These are phyloP conservation scores for Mucuna pruriens DNA, from an alignment of 306 rosid genomes.

Conservation along the genomic window DNA sequence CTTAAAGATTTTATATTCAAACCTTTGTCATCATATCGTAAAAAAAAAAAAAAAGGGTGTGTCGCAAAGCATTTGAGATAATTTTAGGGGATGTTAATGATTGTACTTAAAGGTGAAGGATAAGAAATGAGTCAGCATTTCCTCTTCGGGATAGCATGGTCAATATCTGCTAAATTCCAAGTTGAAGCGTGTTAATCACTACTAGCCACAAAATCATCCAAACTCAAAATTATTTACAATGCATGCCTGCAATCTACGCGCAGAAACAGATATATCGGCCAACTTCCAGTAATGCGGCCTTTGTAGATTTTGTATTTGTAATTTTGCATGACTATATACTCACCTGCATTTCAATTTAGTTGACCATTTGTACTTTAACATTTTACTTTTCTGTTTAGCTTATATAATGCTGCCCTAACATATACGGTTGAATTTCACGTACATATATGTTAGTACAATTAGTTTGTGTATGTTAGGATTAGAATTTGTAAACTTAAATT, in stretches of 20 bases:
- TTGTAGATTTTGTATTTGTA: constrained; percentile 41
- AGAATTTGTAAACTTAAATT: too few relatives aligned
- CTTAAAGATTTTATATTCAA: too few relatives aligned
- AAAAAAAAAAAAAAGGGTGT: too few relatives aligned
- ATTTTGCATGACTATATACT: constrained; percentile 18
- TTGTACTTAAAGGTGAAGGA: not conserved
- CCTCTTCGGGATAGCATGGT: constrained; percentile 29
- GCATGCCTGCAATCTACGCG: constrained; percentile 44
- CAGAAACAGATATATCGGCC: constrained; percentile 39
- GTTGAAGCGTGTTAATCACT: constrained; percentile 37
- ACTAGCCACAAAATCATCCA: constrained; percentile 52
- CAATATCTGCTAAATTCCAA: constrained; percentile 49
- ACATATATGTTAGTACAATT: not conserved
- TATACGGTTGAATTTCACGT: not conserved
- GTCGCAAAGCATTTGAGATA: not conserved
- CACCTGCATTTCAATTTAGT: constrained; percentile 10
- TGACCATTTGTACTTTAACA: constrained; percentile 38
- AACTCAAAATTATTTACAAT: constrained; percentile 38
- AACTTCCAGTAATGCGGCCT: constrained; percentile 28
- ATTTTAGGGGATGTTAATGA: not conserved
- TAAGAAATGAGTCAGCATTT: constrained; percentile 25
- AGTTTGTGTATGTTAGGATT: too few relatives aligned
- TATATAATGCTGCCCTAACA: not conserved
- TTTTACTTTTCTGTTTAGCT: constrained; percentile 38
- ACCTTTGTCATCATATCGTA: too few relatives aligned